Evolutionary conservation across 305 asterid species (phyloP), one percentile per base, ranked within the genome.

Genomic region (Solanum hybrid): DNA sequence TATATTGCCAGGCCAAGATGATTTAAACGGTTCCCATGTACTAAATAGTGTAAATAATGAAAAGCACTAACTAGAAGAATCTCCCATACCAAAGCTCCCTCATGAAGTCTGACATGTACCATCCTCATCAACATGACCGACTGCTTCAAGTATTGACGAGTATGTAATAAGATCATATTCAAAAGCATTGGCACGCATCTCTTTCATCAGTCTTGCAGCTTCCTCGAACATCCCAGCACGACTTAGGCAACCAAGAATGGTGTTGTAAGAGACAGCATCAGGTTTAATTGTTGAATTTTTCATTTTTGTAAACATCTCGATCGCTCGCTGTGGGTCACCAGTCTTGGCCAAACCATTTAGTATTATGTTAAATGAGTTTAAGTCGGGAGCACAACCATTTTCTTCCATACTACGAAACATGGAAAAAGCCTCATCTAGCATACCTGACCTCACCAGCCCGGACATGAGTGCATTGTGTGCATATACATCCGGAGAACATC

Each of bases 141-240:
- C 98, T 75, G 99, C 99, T 90, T 97, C 99, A 88, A 97, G 98
- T 86, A 96, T 96, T 13, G 99, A 97, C 24, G 99, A 95, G 92
- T 96, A 96, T 7, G 99, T 95, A 76, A 97, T 94, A 72, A 81
- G 88, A 92, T 97, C 98, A 91, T 95, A 97, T 80, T 97, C 98
- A 86, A 93, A 95, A 40, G 99, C 99, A 86, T 91, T 93, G 85
- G 34, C 84, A 22, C 45, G 92, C 99, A 97, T 97, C 95, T 96
- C 99, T 88, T 94, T 94, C 99, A 97, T 97, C 91, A 97, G 90
- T 91, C 88, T 95, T 11, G 99, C 96, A 88, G 99, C 99, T 93
- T 97, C 99, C 91, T 97, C 99, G 84, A 97, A 95, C 98, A 95
- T 95, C 31, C 99, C 99, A 78, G 96, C 97, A 86, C 96, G 97